Percentiles rank a stretch among this genome's conserved stretches.
Conservation (phyloP, 352 stramenopile species). For the Phytophthora kernoviae region DNA sequence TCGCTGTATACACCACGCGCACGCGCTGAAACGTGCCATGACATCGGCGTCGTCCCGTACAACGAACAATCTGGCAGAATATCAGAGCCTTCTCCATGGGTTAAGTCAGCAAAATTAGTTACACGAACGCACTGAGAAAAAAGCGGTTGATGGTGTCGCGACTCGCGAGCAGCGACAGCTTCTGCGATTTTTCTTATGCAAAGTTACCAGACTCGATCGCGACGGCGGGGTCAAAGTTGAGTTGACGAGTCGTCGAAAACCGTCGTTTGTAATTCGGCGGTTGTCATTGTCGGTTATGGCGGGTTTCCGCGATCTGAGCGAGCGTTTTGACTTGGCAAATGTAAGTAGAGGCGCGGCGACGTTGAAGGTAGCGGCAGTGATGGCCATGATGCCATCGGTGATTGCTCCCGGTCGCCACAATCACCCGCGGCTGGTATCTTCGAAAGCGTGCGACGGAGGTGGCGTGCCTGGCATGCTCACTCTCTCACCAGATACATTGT, state of each 20-base stretch:
- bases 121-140: no score
- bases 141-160: no score
- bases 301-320: not conserved
- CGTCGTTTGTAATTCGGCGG: not conserved
- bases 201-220: no score
- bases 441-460: slow-evolving; percentile 1
- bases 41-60: no score
- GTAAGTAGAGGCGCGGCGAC: not conserved
- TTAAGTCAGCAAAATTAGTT: no score
- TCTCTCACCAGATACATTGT: slow-evolving; percentile 1
- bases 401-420: not conserved
- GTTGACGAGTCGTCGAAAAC: not conserved
- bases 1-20: no score
- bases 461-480: not conserved
- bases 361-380: not conserved
- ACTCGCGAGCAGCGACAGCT: not conserved
- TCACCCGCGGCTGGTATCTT: not conserved
- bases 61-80: no score
- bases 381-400: not conserved
- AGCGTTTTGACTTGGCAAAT: not conserved
- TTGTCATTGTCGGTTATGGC: not conserved
- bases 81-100: no score
- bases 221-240: no score
- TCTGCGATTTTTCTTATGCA: not conserved
- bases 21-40: no score